These are phyloP conservation scores for Trichoderma oligosporum DNA, from an alignment of 2,329 filamentous ascomycete genomes.

Conservation along the genomic window DNA sequence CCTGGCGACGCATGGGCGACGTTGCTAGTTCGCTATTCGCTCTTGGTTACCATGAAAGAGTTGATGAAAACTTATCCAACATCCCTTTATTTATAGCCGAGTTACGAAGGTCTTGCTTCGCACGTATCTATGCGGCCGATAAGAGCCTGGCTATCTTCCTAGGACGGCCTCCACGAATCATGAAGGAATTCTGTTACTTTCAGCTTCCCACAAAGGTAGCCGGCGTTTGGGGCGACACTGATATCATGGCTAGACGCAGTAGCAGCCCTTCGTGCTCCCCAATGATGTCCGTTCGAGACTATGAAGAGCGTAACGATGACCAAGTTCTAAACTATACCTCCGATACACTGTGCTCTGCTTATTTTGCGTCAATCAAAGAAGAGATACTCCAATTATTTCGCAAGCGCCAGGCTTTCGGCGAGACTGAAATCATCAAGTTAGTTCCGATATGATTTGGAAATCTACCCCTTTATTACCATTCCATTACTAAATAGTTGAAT, in stretches of 20 bases:
- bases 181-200: conserved; percentile 15
- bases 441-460: neutral
- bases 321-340: conserved; percentile 9
- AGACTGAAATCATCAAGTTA: neutral
- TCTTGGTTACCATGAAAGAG: conserved; percentile 11
- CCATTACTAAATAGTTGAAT: neutral
- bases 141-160: conserved; percentile 10
- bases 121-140: conserved; percentile 12
- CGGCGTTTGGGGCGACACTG: neutral
- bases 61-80: neutral
- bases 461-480: too few relatives aligned
- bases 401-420: conserved; percentile 5
- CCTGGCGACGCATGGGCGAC: conserved; percentile 14
- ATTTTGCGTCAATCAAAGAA: conserved; percentile 7
- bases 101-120: conserved; percentile 14
- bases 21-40: conserved; percentile 12
- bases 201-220: neutral
- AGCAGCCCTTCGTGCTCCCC: neutral
- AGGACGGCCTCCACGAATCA: conserved; percentile 4
- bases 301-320: neutral
- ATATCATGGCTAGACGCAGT: neutral
- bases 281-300: neutral
- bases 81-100: conserved; percentile 6
- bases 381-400: conserved; percentile 11
- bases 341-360: neutral